Evolutionary conservation across 768 basidiomycete genomes (phyloP).

Genomic region (Agaricus bisporus): DNA sequence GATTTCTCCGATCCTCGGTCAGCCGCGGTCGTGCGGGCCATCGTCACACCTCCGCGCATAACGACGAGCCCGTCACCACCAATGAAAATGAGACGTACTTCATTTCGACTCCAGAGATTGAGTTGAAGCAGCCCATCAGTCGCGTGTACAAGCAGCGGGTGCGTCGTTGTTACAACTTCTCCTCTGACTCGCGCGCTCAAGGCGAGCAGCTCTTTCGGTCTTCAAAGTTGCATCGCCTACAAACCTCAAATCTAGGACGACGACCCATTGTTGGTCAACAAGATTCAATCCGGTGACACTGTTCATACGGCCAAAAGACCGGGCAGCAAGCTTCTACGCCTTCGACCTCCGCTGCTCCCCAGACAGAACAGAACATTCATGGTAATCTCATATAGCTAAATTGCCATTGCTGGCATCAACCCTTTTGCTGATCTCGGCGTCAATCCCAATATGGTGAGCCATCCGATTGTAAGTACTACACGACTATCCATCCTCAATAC

Average conservation of each 20-base stretch:
- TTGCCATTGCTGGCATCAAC: constrained; percentile 79
- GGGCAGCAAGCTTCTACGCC: constrained; percentile 26
- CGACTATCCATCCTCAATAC: background rate
- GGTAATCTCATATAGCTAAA: constrained; percentile 85
- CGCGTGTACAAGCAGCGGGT: too few relatives aligned
- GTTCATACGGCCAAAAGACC: constrained; percentile 93
- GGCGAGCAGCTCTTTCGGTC: constrained; percentile 26
- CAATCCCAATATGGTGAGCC: constrained; percentile 88
- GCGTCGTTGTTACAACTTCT: too few relatives aligned
- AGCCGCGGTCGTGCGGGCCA: too few relatives aligned
- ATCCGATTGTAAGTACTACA: constrained; percentile 18
- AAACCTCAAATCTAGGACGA: constrained; percentile 61
- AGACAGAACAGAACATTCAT: constrained; percentile 78
- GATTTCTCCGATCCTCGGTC: too few relatives aligned
- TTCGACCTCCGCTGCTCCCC: constrained; percentile 38
- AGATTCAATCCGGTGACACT: constrained; percentile 84
- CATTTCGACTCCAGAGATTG: too few relatives aligned
- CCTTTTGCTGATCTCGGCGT: constrained; percentile 90
- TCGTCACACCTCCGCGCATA: too few relatives aligned
- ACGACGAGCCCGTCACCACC: too few relatives aligned
- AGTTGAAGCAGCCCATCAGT: too few relatives aligned
- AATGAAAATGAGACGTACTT: too few relatives aligned
- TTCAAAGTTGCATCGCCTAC: background rate
- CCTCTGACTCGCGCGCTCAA: constrained; percentile 72
- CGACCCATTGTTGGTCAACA: constrained; percentile 76